These are phyloP conservation scores for Colletotrichum acutatum DNA, from an alignment of 2,329 filamentous ascomycete genomes.

Conservation along the genomic window DNA sequence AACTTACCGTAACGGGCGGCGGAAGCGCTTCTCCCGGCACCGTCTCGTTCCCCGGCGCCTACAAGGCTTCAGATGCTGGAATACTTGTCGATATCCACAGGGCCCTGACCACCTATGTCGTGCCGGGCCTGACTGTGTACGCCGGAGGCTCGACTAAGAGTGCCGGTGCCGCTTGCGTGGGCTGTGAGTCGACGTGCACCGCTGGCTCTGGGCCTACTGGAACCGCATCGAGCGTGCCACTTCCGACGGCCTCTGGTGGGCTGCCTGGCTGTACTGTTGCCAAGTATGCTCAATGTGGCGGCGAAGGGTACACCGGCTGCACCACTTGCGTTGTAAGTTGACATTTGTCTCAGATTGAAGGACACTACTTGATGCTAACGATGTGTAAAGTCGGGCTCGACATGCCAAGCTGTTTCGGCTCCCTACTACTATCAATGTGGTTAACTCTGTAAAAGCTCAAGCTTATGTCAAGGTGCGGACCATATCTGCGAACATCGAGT, in stretches of 20 bases:
- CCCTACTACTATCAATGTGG: constrained; percentile 28
- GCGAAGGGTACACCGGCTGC: constrained; percentile 26
- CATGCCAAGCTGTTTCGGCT: constrained; percentile 21
- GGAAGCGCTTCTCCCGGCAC: constrained; percentile 39
- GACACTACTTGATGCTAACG: not conserved
- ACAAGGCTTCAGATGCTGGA: constrained; percentile 50
- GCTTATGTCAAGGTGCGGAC: not conserved
- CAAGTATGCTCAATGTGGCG: constrained; percentile 29
- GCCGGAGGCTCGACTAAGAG: constrained; percentile 52
- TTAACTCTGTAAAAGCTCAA: not conserved
- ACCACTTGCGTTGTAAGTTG: constrained; percentile 29
- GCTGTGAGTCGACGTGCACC: constrained; percentile 53
- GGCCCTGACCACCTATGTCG: constrained; percentile 50
- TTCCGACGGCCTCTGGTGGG: constrained; percentile 17
- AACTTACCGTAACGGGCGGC: constrained; percentile 42
- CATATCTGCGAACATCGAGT: not conserved
- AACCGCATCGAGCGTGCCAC: constrained; percentile 38
- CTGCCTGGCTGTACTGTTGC: constrained; percentile 29
- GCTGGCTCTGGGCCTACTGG: constrained; percentile 45
- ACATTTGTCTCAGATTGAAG: not conserved
- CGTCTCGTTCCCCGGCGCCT: constrained; percentile 36
- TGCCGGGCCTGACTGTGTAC: constrained; percentile 56
- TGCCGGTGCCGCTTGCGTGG: constrained; percentile 52
- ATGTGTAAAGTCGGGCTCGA: constrained; percentile 9
- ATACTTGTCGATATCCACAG: constrained; percentile 60